A percentile compares a stretch with the other conserved stretches of the same genome.
phyloP scores from a whole-genome alignment of 2,329 filamentous ascomycete genomes.

The Parastagonospora nodorum region DNA sequence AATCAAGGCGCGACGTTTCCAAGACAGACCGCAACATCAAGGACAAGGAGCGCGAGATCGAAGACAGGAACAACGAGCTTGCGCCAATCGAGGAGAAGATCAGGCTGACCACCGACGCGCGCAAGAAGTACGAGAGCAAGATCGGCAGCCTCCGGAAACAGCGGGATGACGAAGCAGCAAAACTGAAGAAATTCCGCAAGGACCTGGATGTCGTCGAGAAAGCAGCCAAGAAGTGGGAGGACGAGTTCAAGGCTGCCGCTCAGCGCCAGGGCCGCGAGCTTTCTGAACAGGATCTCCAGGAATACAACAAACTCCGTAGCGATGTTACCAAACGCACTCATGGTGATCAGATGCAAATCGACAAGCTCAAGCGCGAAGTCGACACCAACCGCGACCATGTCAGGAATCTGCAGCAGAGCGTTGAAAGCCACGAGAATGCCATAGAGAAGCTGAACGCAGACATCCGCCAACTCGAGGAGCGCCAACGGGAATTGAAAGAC shows the following conservation, averaged over 20 bases:
- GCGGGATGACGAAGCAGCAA: slow-evolving; percentile 70
- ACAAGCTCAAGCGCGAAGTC: slow-evolving; percentile 83
- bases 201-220: slow-evolving; percentile 85
- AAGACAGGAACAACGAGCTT: slow-evolving; percentile 82
- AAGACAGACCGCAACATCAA: slow-evolving; percentile 87
- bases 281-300: slow-evolving; percentile 82
- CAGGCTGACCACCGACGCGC: slow-evolving; percentile 70
- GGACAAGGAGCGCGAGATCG: slow-evolving; percentile 81
- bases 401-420: slow-evolving; percentile 84
- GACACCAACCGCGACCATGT: slow-evolving; percentile 92
- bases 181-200: slow-evolving; percentile 76
- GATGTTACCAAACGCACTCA: slow-evolving; percentile 85
- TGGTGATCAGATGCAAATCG: slow-evolving; percentile 78
- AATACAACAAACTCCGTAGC: slow-evolving; percentile 83
- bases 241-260: slow-evolving; percentile 81
- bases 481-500: slow-evolving; percentile 61
- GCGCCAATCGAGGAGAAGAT: slow-evolving; percentile 94
- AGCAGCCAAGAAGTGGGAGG: slow-evolving; percentile 85
- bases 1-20: slow-evolving; percentile 72
- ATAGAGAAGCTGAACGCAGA: slow-evolving; percentile 77
- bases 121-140: slow-evolving; percentile 69
- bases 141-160: slow-evolving; percentile 76
- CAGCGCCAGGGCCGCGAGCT: slow-evolving; percentile 86
- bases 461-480: slow-evolving; percentile 69
- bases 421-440: slow-evolving; percentile 76